Conservation (phyloP, 306 rosid species). For the Malus sieversii region DNA sequence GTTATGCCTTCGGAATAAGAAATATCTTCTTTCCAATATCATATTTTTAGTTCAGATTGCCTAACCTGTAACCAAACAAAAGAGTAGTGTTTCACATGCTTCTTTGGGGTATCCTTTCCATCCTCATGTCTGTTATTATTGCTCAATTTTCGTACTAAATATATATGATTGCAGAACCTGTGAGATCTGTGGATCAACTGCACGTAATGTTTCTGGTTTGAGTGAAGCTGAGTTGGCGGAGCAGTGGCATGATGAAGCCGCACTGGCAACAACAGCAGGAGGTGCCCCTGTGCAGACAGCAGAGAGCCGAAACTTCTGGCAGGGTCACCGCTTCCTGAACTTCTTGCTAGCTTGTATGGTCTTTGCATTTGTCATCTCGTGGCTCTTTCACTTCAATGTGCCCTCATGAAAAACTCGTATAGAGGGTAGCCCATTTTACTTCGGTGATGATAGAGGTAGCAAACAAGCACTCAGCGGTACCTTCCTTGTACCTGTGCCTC, state of each 20-base stretch:
- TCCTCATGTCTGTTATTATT: background rate
- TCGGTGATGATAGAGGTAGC: slow-evolving; percentile 21
- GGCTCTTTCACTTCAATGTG: slow-evolving; percentile 91
- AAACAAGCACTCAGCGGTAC: slow-evolving; percentile 16
- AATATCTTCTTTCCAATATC: background rate
- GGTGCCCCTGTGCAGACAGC: slow-evolving; percentile 25
- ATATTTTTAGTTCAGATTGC: background rate
- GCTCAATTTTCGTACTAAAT: background rate
- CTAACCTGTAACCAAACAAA: background rate
- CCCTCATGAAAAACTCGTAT: slow-evolving; percentile 52
- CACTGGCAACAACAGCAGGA: slow-evolving; percentile 23
- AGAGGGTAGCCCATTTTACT: background rate
- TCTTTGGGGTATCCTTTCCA: background rate
- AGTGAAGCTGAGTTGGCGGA: slow-evolving; percentile 55
- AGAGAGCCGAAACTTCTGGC: slow-evolving; percentile 67
- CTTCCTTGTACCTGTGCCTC: slow-evolving; percentile 24
- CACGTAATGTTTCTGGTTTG: slow-evolving; percentile 58
- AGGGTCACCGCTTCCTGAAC: slow-evolving; percentile 78
- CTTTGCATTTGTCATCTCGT: slow-evolving; percentile 82
- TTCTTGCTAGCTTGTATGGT: slow-evolving; percentile 86
- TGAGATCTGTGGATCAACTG: slow-evolving; percentile 81
- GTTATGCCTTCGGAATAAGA: background rate
- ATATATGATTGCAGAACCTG: slow-evolving; percentile 52
- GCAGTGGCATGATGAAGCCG: slow-evolving; percentile 52
- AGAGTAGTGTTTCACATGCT: background rate